Evolutionary conservation across 2,329 filamentous ascomycete genomes (phyloP), one percentile per base, ranked within the genome.

Genomic region (Penicillium sp.): DNA sequence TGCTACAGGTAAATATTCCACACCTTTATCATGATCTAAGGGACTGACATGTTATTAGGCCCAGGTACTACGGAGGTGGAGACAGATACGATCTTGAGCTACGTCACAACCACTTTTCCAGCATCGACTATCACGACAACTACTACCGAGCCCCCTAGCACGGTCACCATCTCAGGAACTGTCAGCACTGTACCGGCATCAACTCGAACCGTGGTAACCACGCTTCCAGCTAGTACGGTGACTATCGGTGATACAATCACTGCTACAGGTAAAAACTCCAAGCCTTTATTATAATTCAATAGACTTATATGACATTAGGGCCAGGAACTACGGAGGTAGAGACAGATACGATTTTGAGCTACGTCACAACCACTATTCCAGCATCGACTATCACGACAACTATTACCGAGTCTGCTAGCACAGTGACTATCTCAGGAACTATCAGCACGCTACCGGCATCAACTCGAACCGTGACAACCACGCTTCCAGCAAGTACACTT

Each of bases 51-150:
- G 2, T 9, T 42, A 19, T 2, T 42, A 42, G 37, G 37, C 37
- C n/a, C 10, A 31, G 49, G 35, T 11, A 42, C 22, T 19, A 57
- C 55, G 1, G 16, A 50, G 11, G n/a, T 55, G 8, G 48, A 13
- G 13, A 56, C 53, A 13, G 42, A 42, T 22, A 50, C 53, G 13
- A 8, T 43, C 7, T 37, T 52, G 16, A 33, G 42, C 1, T 48
- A 46, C 24, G 27, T 53, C 9, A 53, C 52, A n/a, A 55, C 56
- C 14, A 55, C 56, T 21, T 29, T 59, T 44, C 45, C 56, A 31
- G 53, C 43, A 31, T 52, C 54, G n/a, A 62, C 53, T 14, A 35
- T 55, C 29, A 60, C 57, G 3, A 57, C 50, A 21, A 43, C 45
- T 3, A 27, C 44, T 6, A 60, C 55, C 5, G 43, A 52, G 19